phyloP scores from a whole-genome alignment of 2,329 filamentous ascomycete species.

The Dissoconium aciculare region DNA sequence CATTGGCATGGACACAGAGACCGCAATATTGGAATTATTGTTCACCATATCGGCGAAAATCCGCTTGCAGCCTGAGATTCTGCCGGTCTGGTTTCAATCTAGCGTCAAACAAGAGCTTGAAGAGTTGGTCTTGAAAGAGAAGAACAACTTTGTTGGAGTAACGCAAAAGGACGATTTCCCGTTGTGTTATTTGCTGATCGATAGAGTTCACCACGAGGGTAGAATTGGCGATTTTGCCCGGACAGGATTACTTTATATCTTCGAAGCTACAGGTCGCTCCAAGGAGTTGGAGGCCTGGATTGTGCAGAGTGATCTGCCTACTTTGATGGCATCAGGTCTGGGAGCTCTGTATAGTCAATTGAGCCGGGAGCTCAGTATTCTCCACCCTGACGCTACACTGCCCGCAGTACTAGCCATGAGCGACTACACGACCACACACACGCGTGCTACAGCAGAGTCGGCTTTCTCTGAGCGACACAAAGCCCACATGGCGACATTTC shows the following conservation, averaged over 20 bases:
- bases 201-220: conserved; percentile 93
- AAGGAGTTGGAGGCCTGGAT: conserved; percentile 84
- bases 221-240: conserved; percentile 90
- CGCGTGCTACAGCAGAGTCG: conserved; percentile 55
- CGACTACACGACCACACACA: conserved; percentile 64
- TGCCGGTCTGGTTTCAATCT: conserved; percentile 79
- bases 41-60: conserved; percentile 98
- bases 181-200: conserved; percentile 85
- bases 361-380: conserved; percentile 64
- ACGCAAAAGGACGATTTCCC: conserved; percentile 87
- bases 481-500: conserved; percentile 78
- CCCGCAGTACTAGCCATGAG: conserved; percentile 78
- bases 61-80: conserved; percentile 67
- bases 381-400: conserved; percentile 57
- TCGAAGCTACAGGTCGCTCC: conserved; percentile 78
- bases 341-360: conserved; percentile 62
- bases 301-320: conserved; percentile 89
- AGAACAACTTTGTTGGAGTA: conserved; percentile 62
- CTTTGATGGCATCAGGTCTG: conserved; percentile 88
- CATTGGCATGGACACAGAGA: conserved; percentile 68
- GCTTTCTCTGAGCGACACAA: conserved; percentile 63
- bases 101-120: conserved; percentile 21
- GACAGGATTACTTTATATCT: conserved; percentile 86
- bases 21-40: conserved; percentile 75
- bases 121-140: conserved; percentile 31